Base-by-base conservation (phyloP, 768 basidiomycete species). In the Pisolithus microcarpus region DNA sequence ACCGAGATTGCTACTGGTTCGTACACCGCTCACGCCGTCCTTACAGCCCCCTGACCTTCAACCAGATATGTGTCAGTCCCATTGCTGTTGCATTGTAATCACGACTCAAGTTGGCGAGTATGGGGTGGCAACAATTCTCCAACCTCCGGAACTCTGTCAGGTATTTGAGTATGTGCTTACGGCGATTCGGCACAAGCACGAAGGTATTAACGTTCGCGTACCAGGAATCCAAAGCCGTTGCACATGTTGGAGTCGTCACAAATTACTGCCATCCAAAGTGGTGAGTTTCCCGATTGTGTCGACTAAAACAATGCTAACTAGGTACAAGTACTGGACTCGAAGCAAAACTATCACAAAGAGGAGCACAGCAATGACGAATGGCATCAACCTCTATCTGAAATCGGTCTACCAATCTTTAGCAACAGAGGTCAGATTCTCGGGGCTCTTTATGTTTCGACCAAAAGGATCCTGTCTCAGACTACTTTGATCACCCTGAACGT, bases 341-440 rank as follows among this genome's bases (percentile, higher is more conserved):
- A 84, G 59, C 79, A 82, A 54, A 72, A 75, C 1, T 67, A 83
- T 6, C 79, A 70, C 52, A 78, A 78, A 54, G 78, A 80, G 38
- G 84, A 87, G 63, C 78, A 80, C 28, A 71, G 79, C 0, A 61
- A 75, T 5, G 85, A 87, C 2, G 84, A 86, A 62, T 81, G 83
- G 15, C 75, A 74, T 24, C 81, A 84, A 59, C 80, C 80, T 16
- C 62, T 80, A 38, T 82, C 82, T 23, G 78, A 84, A 13, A 73
- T 86, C 24, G 86, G 84, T 61, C 66, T 85, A 7, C 84, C 84
- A 0, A 84, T 86, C 45, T 82, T 84, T 62, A 82, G 84, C 60
- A 86, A 86, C 56, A 77, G 84, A 23, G 82, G 82, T 7, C 84
- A 87, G 61, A 86, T 84, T 2, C 85, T 85, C 61, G 84, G 84